phyloP scores from a whole-genome alignment of 805 yeast species.

The Candida ponderosae region DNA sequence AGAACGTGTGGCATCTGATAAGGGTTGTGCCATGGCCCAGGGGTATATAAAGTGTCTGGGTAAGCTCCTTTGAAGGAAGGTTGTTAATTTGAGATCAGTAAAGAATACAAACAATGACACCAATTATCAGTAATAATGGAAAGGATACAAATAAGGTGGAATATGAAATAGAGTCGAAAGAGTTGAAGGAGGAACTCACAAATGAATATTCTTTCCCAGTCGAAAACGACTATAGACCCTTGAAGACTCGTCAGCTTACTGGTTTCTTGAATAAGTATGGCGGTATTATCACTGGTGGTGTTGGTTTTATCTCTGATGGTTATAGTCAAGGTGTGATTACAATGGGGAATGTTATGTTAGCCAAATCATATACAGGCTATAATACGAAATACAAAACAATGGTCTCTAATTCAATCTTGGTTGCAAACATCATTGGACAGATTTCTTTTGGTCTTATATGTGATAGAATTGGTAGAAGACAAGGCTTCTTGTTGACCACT shows the following conservation, averaged over 20 bases:
- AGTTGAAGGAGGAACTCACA: no score
- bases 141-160: no score
- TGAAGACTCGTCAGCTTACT: neutral
- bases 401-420: slow-evolving; percentile 36
- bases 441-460: slow-evolving; percentile 47
- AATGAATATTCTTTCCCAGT: no score
- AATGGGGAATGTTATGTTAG: slow-evolving; percentile 17
- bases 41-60: no score
- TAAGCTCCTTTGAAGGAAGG: no score
- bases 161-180: no score
- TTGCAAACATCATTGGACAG: slow-evolving; percentile 56
- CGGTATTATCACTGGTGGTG: slow-evolving; percentile 14
- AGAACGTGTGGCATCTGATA: no score
- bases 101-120: no score
- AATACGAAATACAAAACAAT: slow-evolving; percentile 16
- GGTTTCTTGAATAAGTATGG: slow-evolving; percentile 1
- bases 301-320: slow-evolving; percentile 19
- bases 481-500: slow-evolving; percentile 53
- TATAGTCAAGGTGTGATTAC: slow-evolving; percentile 22
- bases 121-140: no score
- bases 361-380: slow-evolving; percentile 11
- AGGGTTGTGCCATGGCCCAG: no score
- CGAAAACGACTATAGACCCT: neutral
- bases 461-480: slow-evolving; percentile 53
- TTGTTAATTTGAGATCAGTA: no score